Evolutionary conservation across 2,329 filamentous ascomycete species (phyloP).

Genomic region (Sporothrix luriei): DNA sequence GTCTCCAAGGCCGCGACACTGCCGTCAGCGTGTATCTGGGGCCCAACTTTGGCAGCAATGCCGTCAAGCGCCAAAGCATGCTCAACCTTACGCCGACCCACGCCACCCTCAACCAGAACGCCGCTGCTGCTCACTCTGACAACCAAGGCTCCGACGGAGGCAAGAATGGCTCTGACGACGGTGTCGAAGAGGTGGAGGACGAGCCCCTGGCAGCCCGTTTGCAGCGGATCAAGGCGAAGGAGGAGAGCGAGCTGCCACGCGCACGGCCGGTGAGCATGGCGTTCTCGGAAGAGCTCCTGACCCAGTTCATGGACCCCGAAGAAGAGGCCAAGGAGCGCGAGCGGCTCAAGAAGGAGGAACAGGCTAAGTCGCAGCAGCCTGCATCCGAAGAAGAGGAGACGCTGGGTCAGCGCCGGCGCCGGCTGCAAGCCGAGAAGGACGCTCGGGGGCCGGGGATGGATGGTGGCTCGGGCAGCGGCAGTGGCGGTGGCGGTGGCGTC

Average conservation of each 20-base stretch:
- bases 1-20: conserved; percentile 66
- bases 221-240: conserved; percentile 63
- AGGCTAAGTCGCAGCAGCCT: conserved; percentile 34
- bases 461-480: conserved; percentile 40
- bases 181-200: conserved; percentile 59
- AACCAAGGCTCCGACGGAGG: conserved; percentile 33
- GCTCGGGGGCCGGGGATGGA: conserved; percentile 60
- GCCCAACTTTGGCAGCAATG: conserved; percentile 24
- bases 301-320: conserved; percentile 60
- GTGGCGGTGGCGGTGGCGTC: too few relatives aligned
- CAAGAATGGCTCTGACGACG: conserved; percentile 40
- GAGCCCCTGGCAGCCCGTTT: conserved; percentile 70
- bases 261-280: conserved; percentile 63
- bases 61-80: conserved; percentile 50
- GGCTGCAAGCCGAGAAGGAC: conserved; percentile 70
- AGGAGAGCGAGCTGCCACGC: conserved; percentile 54
- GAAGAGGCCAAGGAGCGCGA: conserved; percentile 44
- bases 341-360: conserved; percentile 42
- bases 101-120: conserved; percentile 33
- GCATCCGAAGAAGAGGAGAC: conserved; percentile 68
- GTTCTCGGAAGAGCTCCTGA: conserved; percentile 70
- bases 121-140: conserved; percentile 31
- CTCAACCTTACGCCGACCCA: conserved; percentile 47
- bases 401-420: conserved; percentile 72
- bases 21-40: conserved; percentile 42